Conservation (phyloP, 2,329 filamentous ascomycete species). For the Fusarium nygamai region DNA sequence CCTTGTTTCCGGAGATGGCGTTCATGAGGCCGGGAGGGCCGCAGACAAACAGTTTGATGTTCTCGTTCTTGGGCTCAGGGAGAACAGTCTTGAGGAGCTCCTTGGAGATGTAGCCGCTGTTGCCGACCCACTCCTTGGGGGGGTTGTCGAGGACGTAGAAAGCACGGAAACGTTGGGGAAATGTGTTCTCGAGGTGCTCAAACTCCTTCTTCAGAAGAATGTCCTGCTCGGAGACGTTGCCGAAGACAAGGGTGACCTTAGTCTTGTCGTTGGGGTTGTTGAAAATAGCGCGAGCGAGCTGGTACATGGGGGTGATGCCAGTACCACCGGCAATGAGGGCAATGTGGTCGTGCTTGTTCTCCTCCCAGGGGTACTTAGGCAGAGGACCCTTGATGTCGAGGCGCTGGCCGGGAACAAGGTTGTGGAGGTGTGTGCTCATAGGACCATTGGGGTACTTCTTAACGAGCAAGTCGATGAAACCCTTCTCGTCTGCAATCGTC, state of each 20-base stretch:
- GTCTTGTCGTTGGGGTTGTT: slow-evolving; percentile 97
- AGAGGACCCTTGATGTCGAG: slow-evolving; percentile 96
- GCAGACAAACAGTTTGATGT: slow-evolving; percentile 97
- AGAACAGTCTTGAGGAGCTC: slow-evolving; percentile 94
- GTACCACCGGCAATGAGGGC: slow-evolving; percentile 92
- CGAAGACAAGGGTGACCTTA: slow-evolving; percentile 94
- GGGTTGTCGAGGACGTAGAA: slow-evolving; percentile 93
- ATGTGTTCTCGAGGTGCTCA: slow-evolving; percentile 89
- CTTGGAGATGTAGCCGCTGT: slow-evolving; percentile 85
- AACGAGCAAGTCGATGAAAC: slow-evolving; percentile 87
- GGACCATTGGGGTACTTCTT: slow-evolving; percentile 91
- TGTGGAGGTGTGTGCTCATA: slow-evolving; percentile 91
- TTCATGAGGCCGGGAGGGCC: slow-evolving; percentile 95
- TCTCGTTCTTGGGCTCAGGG: slow-evolving; percentile 88
- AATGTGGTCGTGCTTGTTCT: slow-evolving; percentile 95
- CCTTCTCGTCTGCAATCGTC: slow-evolving; percentile 69
- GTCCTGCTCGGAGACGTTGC: slow-evolving; percentile 88
- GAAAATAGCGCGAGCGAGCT: slow-evolving; percentile 91
- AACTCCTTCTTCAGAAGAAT: slow-evolving; percentile 91
- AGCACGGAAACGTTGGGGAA: slow-evolving; percentile 92
- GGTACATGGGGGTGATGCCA: slow-evolving; percentile 98
- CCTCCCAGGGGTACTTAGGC: slow-evolving; percentile 88
- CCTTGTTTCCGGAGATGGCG: slow-evolving; percentile 88
- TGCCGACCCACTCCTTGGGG: slow-evolving; percentile 80
- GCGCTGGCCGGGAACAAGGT: slow-evolving; percentile 80